Conservation (phyloP, 169 alveolate genomes). For the Plasmodium reichenowi region DNA sequence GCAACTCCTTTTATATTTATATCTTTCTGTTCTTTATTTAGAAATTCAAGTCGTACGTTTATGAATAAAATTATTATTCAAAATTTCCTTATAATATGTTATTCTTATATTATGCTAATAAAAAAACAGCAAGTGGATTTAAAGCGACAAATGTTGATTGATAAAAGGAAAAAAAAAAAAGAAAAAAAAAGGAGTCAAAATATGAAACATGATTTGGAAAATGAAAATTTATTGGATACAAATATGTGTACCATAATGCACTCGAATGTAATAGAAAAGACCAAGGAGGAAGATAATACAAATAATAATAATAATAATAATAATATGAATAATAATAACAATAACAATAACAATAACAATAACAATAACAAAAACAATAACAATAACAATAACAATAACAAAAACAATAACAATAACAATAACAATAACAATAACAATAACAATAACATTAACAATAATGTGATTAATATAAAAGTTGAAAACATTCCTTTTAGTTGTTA, state of each 20-base stretch:
- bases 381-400: not conserved
- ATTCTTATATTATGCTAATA: conserved; percentile 9
- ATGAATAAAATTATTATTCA: conserved; percentile 54
- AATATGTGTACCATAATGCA: not conserved
- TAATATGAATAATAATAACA: not conserved
- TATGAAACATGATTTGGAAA: not conserved
- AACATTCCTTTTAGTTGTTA: not conserved
- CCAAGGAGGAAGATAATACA: not conserved
- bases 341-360: too few species aligned
- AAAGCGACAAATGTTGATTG: too few species aligned
- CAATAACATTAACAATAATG: not conserved
- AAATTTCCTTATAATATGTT: conserved; percentile 33
- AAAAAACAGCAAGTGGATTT: too few species aligned
- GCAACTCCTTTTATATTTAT: conserved; percentile 48
- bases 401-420: not conserved
- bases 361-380: too few species aligned
- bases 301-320: not conserved
- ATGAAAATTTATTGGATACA: not conserved
- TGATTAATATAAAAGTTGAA: not conserved
- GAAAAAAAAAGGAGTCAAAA: too few species aligned
- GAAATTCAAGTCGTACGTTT: conserved; percentile 13
- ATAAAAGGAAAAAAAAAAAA: too few species aligned
- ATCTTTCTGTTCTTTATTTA: conserved; percentile 69
- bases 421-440: not conserved
- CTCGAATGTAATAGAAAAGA: not conserved